These are phyloP conservation scores for Luffa aegyptiaca DNA, from an alignment of 306 rosid genomes.

Conservation along the genomic window DNA sequence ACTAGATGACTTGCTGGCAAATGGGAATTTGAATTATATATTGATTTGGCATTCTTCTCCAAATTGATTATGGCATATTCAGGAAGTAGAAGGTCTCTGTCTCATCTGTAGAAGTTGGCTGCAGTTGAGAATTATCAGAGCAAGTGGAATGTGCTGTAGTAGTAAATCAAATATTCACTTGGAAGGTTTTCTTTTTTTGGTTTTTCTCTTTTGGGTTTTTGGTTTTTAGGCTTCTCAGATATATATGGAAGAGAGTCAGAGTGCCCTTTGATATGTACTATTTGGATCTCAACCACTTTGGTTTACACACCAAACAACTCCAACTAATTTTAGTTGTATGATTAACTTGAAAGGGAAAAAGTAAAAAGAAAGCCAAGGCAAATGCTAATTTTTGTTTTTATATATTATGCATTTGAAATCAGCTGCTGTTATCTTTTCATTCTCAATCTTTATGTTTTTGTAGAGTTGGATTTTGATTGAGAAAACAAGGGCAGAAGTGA, in stretches of 20 bases:
- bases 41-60: conserved; percentile 25
- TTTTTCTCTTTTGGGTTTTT: neutral
- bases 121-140: neutral
- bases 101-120: neutral
- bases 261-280: conserved; percentile 31
- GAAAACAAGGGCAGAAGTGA: too few relatives aligned
- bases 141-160: neutral
- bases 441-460: neutral
- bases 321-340: conserved; percentile 38
- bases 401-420: neutral
- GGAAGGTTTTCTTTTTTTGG: neutral
- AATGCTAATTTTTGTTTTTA: neutral
- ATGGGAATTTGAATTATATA: conserved; percentile 30
- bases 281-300: conserved; percentile 13
- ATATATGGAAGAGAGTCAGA: conserved; percentile 32
- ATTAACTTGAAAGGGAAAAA: neutral
- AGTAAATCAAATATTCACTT: neutral
- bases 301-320: conserved; percentile 22
- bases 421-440: neutral
- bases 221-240: neutral
- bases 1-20: conserved; percentile 52
- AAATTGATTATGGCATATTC: conserved; percentile 7
- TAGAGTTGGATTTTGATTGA: neutral
- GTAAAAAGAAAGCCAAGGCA: neutral
- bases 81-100: neutral